phyloP scores from a whole-genome alignment of 371 early-diverging fungal species.

The Basidiobolus meristosporus region DNA sequence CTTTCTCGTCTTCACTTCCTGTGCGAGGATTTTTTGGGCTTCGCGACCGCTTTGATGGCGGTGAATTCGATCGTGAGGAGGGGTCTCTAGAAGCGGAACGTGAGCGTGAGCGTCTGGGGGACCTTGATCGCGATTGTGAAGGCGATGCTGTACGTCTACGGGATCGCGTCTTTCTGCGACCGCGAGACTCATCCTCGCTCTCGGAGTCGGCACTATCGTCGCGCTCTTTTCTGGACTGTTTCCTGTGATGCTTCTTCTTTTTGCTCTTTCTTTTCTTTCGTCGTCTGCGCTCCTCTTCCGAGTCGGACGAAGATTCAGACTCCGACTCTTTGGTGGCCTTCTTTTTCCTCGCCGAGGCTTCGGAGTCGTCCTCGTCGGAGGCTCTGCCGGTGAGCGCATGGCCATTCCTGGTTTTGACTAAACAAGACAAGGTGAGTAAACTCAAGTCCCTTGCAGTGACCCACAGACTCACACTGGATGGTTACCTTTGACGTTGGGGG shows the following conservation, averaged over 20 bases:
- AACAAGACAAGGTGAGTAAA: too few relatives aligned
- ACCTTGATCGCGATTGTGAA: too few relatives aligned
- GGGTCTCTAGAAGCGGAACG: too few relatives aligned
- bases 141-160: background rate
- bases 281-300: background rate
- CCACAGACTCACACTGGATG: background rate
- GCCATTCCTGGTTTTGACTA: slow-evolving; percentile 1
- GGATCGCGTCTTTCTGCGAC: background rate
- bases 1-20: background rate
- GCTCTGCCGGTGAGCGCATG: too few relatives aligned
- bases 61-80: background rate
- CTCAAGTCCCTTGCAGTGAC: too few relatives aligned
- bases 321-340: background rate
- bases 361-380: background rate
- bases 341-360: background rate
- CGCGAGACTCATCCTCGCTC: background rate
- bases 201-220: background rate
- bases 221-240: background rate
- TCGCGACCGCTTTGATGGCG: background rate
- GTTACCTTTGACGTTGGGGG: slow-evolving; percentile 19
- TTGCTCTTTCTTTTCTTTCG: background rate
- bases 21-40: background rate
- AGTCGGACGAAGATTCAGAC: slow-evolving; percentile 1
- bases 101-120: too few relatives aligned
- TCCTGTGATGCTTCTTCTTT: background rate